phyloP scores from a whole-genome alignment of 163 green algal species.

The Coccomyxa subellipsoidea region DNA sequence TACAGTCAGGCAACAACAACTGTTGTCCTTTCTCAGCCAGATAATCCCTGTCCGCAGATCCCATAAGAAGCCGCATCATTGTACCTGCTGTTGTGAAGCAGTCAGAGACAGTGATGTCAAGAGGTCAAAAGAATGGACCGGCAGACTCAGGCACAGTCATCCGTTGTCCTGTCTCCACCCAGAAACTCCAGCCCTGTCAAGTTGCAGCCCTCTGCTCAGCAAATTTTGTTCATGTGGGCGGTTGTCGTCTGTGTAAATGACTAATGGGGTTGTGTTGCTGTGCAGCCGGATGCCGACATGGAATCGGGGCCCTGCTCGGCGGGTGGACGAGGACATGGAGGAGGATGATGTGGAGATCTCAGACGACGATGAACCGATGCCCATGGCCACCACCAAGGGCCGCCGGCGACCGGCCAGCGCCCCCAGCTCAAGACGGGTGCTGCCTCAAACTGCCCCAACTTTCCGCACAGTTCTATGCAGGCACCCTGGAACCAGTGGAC shows the following conservation, averaged over 20 bases:
- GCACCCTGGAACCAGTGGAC: not conserved
- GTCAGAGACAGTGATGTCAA: too few relatives aligned
- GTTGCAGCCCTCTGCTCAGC: too few relatives aligned
- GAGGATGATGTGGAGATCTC: slow-evolving; percentile 7
- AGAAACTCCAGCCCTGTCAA: too few relatives aligned
- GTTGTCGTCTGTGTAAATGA: not conserved
- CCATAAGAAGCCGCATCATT: too few relatives aligned
- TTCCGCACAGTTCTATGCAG: not conserved
- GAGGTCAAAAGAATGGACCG: too few relatives aligned
- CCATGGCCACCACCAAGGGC: not conserved
- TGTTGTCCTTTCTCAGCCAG: too few relatives aligned
- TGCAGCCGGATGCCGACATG: not conserved
- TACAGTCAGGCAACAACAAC: too few relatives aligned
- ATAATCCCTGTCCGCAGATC: too few relatives aligned
- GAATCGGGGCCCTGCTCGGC: not conserved
- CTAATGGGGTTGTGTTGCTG: not conserved
- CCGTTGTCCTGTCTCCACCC: too few relatives aligned
- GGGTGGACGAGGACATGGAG: not conserved
- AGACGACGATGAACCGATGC: not conserved
- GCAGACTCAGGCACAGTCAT: too few relatives aligned
- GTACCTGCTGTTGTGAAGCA: too few relatives aligned
- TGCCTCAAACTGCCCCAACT: not conserved
- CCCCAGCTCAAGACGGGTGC: not conserved
- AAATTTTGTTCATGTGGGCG: not conserved
- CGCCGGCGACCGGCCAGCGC: not conserved